These are phyloP conservation scores for Cryptococcus sp. DNA, from an alignment of 1,284 basidiomycete species.

Conservation along the genomic window DNA sequence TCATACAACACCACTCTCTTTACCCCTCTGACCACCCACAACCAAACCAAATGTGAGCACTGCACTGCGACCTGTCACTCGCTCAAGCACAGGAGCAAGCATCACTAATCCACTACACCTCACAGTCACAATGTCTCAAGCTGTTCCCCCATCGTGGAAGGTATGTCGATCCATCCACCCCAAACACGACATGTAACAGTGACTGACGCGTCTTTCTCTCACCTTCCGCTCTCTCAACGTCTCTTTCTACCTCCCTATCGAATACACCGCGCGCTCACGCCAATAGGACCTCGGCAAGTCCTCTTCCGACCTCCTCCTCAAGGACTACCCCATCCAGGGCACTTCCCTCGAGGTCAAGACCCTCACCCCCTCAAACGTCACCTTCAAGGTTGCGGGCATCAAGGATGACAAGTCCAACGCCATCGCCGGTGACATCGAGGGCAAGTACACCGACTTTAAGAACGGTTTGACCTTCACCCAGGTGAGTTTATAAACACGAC, in stretches of 20 bases:
- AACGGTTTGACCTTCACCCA: slow-evolving; percentile 89
- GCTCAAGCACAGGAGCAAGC: not conserved
- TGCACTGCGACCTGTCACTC: not conserved
- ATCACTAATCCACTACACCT: slow-evolving; percentile 5
- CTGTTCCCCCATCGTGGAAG: slow-evolving; percentile 87
- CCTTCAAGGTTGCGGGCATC: slow-evolving; percentile 82
- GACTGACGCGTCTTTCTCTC: no score
- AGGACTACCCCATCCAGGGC: slow-evolving; percentile 86
- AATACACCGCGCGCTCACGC: not conserved
- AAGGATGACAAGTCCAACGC: slow-evolving; percentile 70
- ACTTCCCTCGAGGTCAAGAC: slow-evolving; percentile 91
- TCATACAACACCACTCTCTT: slow-evolving; percentile 1
- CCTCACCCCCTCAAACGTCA: slow-evolving; percentile 82
- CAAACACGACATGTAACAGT: not conserved
- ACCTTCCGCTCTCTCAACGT: not conserved
- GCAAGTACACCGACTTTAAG: slow-evolving; percentile 83
- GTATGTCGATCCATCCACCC: slow-evolving; percentile 53
- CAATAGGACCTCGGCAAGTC: slow-evolving; percentile 92
- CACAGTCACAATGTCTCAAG: slow-evolving; percentile 34
- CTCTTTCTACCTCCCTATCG: not conserved
- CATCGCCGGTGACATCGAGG: slow-evolving; percentile 86
- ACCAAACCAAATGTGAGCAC: slow-evolving; percentile 7
- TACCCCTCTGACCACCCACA: slow-evolving; percentile 6
- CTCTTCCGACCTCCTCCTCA: slow-evolving; percentile 88
- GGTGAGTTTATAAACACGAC: slow-evolving; percentile 39